phyloP scores from a whole-genome alignment of 768 basidiomycete genomes.

The Astraeus odoratus region DNA sequence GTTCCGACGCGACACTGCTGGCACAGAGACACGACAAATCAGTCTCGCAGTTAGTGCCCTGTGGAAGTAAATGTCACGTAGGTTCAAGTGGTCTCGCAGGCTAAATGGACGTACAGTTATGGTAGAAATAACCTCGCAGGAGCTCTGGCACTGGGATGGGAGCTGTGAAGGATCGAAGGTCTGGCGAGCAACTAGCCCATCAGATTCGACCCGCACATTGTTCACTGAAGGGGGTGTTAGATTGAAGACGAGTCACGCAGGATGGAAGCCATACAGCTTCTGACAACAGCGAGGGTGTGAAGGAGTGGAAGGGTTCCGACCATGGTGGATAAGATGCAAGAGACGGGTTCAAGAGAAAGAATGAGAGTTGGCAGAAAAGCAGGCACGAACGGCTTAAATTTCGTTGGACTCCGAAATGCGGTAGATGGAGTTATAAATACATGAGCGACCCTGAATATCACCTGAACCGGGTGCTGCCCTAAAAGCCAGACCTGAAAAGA shows the following conservation, averaged over 20 bases:
- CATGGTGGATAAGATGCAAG: not conserved
- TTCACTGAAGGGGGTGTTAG: not conserved
- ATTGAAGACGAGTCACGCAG: not conserved
- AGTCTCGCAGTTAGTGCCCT: constrained; percentile 7
- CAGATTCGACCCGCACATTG: not conserved
- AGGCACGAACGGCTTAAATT: too few relatives aligned
- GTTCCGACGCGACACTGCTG: constrained; percentile 5
- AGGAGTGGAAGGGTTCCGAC: not conserved
- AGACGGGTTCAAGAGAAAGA: too few relatives aligned
- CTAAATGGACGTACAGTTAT: constrained; percentile 11
- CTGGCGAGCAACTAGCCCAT: constrained; percentile 17
- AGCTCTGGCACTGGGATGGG: constrained; percentile 15
- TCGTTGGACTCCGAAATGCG: too few relatives aligned
- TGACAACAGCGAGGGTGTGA: not conserved
- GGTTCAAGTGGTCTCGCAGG: not conserved
- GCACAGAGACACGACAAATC: constrained; percentile 10
- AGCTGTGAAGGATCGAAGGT: constrained; percentile 2
- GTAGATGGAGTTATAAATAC: too few relatives aligned
- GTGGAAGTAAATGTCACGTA: not conserved
- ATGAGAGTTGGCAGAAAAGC: too few relatives aligned
- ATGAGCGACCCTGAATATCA: too few relatives aligned
- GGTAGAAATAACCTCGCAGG: constrained; percentile 15
- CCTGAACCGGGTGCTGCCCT: too few relatives aligned
- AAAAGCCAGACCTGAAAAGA: too few relatives aligned
- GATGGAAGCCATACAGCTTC: not conserved